Evolutionary conservation across 768 basidiomycete species (phyloP).

Genomic region (Termitomyces bulborhizus): DNA sequence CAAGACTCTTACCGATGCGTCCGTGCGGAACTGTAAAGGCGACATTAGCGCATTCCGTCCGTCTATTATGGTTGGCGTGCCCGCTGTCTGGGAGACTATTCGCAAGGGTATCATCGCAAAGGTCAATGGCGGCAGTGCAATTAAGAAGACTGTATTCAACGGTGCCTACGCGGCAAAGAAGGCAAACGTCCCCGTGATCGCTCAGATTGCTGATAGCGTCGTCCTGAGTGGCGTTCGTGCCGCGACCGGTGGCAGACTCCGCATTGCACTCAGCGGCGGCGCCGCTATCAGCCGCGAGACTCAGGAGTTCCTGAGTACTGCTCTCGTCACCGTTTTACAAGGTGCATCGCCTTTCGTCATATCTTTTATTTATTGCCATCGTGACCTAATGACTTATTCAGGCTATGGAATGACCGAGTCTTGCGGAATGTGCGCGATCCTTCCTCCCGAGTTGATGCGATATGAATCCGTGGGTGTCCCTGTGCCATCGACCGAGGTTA

Average conservation of each 20-base stretch:
- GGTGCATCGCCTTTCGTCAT: constrained; percentile 38
- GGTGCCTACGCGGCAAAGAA: constrained; percentile 74
- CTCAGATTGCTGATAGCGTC: constrained; percentile 62
- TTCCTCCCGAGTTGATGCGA: constrained; percentile 78
- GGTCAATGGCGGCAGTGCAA: constrained; percentile 57
- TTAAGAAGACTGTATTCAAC: constrained; percentile 77
- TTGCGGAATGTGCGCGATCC: constrained; percentile 82
- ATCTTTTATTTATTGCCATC: not conserved
- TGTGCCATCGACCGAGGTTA: constrained; percentile 84
- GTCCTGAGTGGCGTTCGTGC: constrained; percentile 73
- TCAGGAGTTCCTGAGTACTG: constrained; percentile 82
- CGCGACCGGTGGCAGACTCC: constrained; percentile 84
- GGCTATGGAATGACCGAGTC: constrained; percentile 98
- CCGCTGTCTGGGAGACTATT: constrained; percentile 95
- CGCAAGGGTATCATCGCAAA: constrained; percentile 89
- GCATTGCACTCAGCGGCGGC: constrained; percentile 78
- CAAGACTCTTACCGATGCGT: constrained; percentile 93
- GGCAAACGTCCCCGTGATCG: constrained; percentile 58
- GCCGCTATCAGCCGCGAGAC: constrained; percentile 83
- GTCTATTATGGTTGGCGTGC: constrained; percentile 90
- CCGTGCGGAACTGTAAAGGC: constrained; percentile 81
- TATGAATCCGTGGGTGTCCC: constrained; percentile 82
- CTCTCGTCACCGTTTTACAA: constrained; percentile 80
- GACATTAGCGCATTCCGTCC: constrained; percentile 83
- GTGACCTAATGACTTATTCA: constrained; percentile 20